Evolutionary conservation across 768 basidiomycete species (phyloP).

Genomic region (Mrakia blollopis): DNA sequence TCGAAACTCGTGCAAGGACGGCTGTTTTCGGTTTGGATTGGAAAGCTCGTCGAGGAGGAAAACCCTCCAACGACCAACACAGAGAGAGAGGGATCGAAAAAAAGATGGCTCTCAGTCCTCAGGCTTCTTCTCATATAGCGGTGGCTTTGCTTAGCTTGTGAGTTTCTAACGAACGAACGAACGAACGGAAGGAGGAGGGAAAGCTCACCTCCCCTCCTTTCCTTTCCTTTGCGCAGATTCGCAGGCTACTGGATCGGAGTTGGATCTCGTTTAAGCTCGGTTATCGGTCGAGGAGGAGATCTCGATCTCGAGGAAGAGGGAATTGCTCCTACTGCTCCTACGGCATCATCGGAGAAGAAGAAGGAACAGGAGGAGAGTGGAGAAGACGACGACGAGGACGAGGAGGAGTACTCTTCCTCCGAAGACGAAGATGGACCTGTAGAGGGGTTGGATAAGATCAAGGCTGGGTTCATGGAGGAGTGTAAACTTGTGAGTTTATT

Average conservation of each 20-base stretch:
- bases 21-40: neutral
- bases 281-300: slow-evolving; percentile 6
- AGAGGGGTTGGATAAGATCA: slow-evolving; percentile 38
- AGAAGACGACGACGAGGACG: slow-evolving; percentile 28
- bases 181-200: neutral
- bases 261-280: neutral
- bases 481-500: slow-evolving; percentile 55
- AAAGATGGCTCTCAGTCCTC: slow-evolving; percentile 4
- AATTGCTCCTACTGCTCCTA: neutral
- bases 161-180: neutral
- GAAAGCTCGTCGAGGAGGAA: neutral
- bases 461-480: slow-evolving; percentile 49
- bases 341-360: neutral
- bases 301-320: neutral
- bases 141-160: neutral
- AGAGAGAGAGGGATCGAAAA: neutral
- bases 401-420: slow-evolving; percentile 37
- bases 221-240: slow-evolving; percentile 11
- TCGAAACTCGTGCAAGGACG: neutral
- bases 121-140: neutral
- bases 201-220: neutral
- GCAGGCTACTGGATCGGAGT: slow-evolving; percentile 29
- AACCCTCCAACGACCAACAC: neutral
- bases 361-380: neutral
- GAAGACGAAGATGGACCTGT: slow-evolving; percentile 42